These are phyloP conservation scores for Alternaria hordeiaustralica DNA, from an alignment of 2,329 filamentous ascomycete genomes.

Conservation along the genomic window DNA sequence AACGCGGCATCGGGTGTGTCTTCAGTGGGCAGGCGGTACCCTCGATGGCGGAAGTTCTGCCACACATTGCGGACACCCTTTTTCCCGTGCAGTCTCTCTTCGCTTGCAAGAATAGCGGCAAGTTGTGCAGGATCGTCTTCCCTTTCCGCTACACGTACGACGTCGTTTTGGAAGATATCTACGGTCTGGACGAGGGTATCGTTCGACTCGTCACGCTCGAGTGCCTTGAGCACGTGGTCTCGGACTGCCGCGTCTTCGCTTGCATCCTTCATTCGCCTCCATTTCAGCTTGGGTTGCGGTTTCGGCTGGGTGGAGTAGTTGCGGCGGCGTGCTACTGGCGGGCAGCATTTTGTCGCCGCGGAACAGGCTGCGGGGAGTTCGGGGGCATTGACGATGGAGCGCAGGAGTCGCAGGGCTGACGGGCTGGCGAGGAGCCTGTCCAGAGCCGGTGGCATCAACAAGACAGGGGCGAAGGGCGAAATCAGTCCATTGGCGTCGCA, in stretches of 20 bases:
- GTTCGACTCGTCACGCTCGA: conserved; percentile 13
- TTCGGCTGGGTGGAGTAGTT: conserved; percentile 15
- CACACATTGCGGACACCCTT: conserved; percentile 54
- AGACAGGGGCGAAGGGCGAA: conserved; percentile 14
- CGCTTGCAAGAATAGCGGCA: conserved; percentile 50
- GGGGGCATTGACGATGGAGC: conserved; percentile 37
- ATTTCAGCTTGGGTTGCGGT: conserved; percentile 8
- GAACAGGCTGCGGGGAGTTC: conserved; percentile 28
- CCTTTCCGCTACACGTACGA: neutral
- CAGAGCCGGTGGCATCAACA: conserved; percentile 54
- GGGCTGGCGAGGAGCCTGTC: conserved; percentile 55
- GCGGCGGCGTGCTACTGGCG: conserved; percentile 18
- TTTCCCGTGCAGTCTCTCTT: conserved; percentile 50
- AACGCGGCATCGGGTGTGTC: conserved; percentile 48
- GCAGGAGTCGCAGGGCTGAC: conserved; percentile 50
- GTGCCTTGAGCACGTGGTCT: conserved; percentile 13
- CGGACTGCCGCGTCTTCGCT: conserved; percentile 4
- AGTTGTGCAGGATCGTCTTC: conserved; percentile 34
- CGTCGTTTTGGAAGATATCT: neutral
- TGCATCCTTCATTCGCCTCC: conserved; percentile 22
- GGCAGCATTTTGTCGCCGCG: conserved; percentile 23
- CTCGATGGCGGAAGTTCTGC: conserved; percentile 46
- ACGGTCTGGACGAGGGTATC: neutral
- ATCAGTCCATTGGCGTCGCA: conserved; percentile 31
- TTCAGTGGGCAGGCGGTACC: conserved; percentile 49